Percentiles rank a stretch among this genome's conserved stretches.
Evolutionary conservation across 768 basidiomycete genomes (phyloP).

Genomic region (Imleria badia): DNA sequence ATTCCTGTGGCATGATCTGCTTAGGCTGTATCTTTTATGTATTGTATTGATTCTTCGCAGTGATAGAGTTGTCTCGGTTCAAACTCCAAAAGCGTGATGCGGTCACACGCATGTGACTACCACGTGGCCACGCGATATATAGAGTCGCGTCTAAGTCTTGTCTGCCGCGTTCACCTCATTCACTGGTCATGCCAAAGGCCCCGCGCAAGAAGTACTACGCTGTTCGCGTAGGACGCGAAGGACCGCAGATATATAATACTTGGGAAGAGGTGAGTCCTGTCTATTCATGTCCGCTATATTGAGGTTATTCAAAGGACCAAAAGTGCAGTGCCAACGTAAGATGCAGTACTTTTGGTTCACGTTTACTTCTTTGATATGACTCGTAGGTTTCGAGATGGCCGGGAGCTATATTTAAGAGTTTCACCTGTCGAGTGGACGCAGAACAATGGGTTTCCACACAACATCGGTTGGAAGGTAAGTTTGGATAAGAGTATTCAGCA

Average conservation of each 20-base stretch:
- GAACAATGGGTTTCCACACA: constrained; percentile 45
- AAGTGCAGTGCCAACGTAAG: constrained; percentile 51
- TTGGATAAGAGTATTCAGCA: background rate
- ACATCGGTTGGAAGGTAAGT: constrained; percentile 18
- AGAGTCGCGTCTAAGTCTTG: too few species aligned
- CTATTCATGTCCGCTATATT: background rate
- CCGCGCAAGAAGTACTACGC: constrained; percentile 55
- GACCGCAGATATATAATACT: constrained; percentile 52
- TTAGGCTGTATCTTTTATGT: constrained; percentile 2
- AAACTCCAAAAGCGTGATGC: too few species aligned
- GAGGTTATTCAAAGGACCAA: background rate
- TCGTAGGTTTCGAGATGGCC: constrained; percentile 55
- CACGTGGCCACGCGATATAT: background rate
- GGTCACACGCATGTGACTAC: background rate
- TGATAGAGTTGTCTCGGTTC: too few species aligned
- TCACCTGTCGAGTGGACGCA: constrained; percentile 44
- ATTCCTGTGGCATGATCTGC: background rate
- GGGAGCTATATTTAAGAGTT: constrained; percentile 52
- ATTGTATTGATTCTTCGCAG: background rate
- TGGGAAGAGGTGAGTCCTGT: constrained; percentile 57
- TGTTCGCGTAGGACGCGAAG: constrained; percentile 55
- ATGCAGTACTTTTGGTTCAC: background rate
- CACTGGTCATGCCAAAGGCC: constrained; percentile 29
- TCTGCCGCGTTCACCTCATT: background rate
- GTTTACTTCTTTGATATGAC: background rate